These are phyloP conservation scores for Gossypium laxum DNA, from an alignment of 441 rosid genomes.

Conservation along the genomic window DNA sequence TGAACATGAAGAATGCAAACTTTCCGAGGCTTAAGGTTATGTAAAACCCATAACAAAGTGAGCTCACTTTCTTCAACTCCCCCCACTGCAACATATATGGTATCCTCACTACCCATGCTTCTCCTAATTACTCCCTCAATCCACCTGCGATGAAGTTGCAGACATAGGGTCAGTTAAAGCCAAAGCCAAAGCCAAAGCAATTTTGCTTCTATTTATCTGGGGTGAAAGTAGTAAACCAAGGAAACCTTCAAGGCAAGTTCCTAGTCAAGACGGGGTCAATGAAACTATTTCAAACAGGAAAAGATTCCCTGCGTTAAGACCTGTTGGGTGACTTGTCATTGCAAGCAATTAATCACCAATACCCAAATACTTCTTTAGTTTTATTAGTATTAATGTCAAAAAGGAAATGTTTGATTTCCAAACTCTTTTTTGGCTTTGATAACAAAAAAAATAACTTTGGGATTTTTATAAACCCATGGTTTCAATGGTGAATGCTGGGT, in stretches of 20 bases:
- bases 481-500: background rate
- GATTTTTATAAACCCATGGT: background rate
- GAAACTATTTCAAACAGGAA: background rate
- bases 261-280: background rate
- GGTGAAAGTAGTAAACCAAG: background rate
- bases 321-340: background rate
- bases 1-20: constrained; percentile 56
- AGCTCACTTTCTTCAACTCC: constrained; percentile 42
- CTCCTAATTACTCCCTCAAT: background rate
- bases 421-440: background rate
- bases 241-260: constrained; percentile 6
- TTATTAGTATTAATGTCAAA: background rate
- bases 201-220: background rate
- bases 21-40: constrained; percentile 24
- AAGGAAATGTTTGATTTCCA: background rate
- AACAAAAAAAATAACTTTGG: background rate
- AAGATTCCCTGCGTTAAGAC: background rate
- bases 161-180: background rate
- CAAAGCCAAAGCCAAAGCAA: background rate
- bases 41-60: constrained; percentile 54
- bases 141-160: background rate
- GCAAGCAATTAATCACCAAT: background rate
- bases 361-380: background rate
- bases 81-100: constrained; percentile 53
- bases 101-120: constrained; percentile 20